Conservation (phyloP, 108 stramenopile genomes). For the Cyclotella distinguenda region DNA sequence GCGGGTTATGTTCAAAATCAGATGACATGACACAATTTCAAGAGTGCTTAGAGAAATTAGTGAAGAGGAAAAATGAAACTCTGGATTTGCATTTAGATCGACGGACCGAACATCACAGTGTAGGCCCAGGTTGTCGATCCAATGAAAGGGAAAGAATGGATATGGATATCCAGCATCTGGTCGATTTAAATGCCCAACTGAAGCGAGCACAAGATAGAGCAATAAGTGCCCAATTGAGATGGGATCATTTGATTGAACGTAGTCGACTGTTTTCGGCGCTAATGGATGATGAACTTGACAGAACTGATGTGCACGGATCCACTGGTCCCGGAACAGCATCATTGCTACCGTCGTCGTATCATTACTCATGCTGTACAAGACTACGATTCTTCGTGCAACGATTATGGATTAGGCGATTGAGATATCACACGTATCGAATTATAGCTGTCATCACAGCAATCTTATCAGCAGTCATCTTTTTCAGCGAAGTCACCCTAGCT, state of each 20-base stretch:
- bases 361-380: neutral
- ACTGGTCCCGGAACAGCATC: neutral
- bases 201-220: conserved; percentile 52
- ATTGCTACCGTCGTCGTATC: conserved; percentile 7
- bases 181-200: conserved; percentile 43
- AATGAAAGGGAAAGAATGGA: conserved; percentile 4
- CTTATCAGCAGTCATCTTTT: conserved; percentile 54
- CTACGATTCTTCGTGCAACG: conserved; percentile 21
- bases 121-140: neutral
- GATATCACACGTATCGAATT: conserved; percentile 45
- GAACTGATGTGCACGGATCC: neutral
- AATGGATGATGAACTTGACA: conserved; percentile 19
- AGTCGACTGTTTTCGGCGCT: conserved; percentile 41
- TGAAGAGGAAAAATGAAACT: conserved; percentile 46
- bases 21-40: conserved; percentile 36
- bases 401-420: conserved; percentile 44
- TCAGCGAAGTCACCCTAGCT: conserved; percentile 66
- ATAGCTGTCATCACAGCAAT: conserved; percentile 47
- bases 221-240: conserved; percentile 49
- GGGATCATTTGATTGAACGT: conserved; percentile 44
- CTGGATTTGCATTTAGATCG: conserved; percentile 37
- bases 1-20: conserved; percentile 3
- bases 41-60: conserved; percentile 47
- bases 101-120: conserved; percentile 15
- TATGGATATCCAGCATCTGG: conserved; percentile 53